A percentile compares a stretch with the other conserved stretches of the same genome.
Evolutionary conservation across 805 yeast species (phyloP).

Genomic region (Lachancea waltii): DNA sequence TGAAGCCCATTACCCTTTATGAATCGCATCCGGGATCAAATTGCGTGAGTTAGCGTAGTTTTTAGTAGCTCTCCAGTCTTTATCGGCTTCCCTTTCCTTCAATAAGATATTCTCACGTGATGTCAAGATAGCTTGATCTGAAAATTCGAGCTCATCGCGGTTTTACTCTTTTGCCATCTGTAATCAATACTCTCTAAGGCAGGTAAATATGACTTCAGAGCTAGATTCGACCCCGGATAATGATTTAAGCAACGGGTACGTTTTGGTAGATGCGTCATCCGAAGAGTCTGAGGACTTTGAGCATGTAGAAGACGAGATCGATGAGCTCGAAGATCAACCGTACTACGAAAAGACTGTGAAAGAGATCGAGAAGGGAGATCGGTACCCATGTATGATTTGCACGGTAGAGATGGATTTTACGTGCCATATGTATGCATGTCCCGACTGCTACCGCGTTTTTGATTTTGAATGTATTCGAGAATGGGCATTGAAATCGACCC

Average conservation of each 20-base stretch:
- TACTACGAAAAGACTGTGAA: conserved; percentile 29
- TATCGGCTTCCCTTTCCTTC: too few relatives aligned
- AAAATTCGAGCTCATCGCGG: conserved; percentile 1
- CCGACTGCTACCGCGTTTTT: conserved; percentile 71
- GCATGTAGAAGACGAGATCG: conserved; percentile 2
- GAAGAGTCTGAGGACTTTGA: conserved; percentile 1
- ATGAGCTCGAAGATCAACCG: conserved; percentile 16
- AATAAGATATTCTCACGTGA: too few relatives aligned
- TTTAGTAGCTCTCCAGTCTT: too few relatives aligned
- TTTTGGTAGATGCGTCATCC: not conserved
- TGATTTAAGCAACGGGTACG: conserved; percentile 1
- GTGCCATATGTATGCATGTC: conserved; percentile 74
- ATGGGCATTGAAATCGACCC: conserved; percentile 78
- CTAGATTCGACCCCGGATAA: not conserved
- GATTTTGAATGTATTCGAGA: conserved; percentile 78
- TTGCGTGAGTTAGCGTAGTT: too few relatives aligned
- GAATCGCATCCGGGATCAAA: too few relatives aligned
- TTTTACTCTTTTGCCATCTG: not conserved
- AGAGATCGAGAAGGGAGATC: conserved; percentile 42
- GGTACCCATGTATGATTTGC: conserved; percentile 81
- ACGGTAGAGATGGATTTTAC: conserved; percentile 67
- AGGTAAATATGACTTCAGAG: not conserved
- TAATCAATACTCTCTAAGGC: not conserved
- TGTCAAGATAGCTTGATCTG: too few relatives aligned
- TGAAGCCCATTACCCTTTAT: too few relatives aligned